Conservation (phyloP, 2,329 filamentous ascomycete species). For the Emmonsiellopsis sp. region DNA sequence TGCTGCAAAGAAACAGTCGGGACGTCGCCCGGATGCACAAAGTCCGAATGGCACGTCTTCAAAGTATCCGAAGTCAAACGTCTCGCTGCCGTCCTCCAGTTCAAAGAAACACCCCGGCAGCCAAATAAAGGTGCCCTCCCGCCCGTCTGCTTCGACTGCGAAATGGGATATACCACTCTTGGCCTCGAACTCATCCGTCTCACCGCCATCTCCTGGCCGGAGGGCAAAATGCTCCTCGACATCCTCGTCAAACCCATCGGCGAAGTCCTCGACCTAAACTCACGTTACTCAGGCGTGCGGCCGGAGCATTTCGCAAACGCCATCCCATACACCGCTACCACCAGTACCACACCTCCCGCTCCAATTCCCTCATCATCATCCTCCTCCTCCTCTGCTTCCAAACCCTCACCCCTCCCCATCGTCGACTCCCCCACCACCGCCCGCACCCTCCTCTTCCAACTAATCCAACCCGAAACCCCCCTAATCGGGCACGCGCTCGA, state of each 20-base stretch:
- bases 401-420: conserved; percentile 55
- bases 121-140: conserved; percentile 16
- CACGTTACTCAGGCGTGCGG: conserved; percentile 79
- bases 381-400: conserved; percentile 7
- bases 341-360: conserved; percentile 13
- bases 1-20: conserved; percentile 74
- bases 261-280: conserved; percentile 82
- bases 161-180: conserved; percentile 90
- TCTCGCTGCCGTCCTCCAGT: conserved; percentile 70
- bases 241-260: conserved; percentile 76
- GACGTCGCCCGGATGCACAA: conserved; percentile 64
- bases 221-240: conserved; percentile 65
- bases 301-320: conserved; percentile 67
- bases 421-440: conserved; percentile 67
- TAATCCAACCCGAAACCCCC: conserved; percentile 67
- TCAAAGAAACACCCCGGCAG: conserved; percentile 58
- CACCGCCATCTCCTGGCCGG: conserved; percentile 81
- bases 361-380: conserved; percentile 21
- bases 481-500: conserved; percentile 90
- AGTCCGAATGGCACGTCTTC: conserved; percentile 69
- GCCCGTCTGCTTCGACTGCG: conserved; percentile 80
- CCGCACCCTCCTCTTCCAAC: conserved; percentile 64
- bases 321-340: conserved; percentile 39
- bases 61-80: conserved; percentile 68
- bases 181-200: conserved; percentile 85